Conservation (phyloP, 2,329 filamentous ascomycete genomes). For the Trichoderma cornu-damae region DNA sequence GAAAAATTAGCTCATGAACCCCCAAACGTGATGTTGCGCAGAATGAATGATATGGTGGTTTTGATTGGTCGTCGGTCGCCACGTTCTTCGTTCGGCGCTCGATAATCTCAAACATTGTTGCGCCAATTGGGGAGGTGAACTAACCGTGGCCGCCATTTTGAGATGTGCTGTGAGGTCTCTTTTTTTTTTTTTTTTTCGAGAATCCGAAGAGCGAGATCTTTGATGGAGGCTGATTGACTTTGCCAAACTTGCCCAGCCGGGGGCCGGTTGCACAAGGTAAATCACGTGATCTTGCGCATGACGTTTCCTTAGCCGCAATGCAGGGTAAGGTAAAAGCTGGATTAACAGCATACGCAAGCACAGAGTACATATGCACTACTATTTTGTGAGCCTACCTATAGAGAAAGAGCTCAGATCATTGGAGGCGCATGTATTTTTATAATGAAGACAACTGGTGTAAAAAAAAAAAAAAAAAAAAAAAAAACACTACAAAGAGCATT, state of each 20-base stretch:
- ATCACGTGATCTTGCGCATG: slow-evolving; percentile 32
- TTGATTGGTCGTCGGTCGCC: not conserved
- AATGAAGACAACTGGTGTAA: not conserved
- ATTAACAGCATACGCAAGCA: too few relatives aligned
- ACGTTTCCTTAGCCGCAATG: not conserved
- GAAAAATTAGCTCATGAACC: slow-evolving; percentile 52
- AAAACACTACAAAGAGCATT: not conserved
- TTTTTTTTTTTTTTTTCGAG: too few relatives aligned
- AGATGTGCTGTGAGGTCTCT: slow-evolving; percentile 43
- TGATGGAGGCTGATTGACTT: slow-evolving; percentile 41
- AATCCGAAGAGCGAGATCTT: slow-evolving; percentile 49
- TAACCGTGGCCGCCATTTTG: slow-evolving; percentile 65
- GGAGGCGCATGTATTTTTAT: not conserved
- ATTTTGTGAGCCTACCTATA: not conserved
- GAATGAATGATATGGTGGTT: too few relatives aligned
- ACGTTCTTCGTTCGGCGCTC: not conserved
- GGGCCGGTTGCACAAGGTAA: slow-evolving; percentile 23
- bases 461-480: too few relatives aligned
- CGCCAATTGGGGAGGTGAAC: slow-evolving; percentile 38
- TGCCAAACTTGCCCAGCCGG: slow-evolving; percentile 39
- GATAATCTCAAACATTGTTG: not conserved
- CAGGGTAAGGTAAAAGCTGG: too few relatives aligned
- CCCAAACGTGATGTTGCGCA: slow-evolving; percentile 19
- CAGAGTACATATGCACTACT: not conserved
- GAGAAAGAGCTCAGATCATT: not conserved